These are phyloP conservation scores for Flueggea neowawraea DNA, from an alignment of 441 rosid genomes.

Conservation along the genomic window DNA sequence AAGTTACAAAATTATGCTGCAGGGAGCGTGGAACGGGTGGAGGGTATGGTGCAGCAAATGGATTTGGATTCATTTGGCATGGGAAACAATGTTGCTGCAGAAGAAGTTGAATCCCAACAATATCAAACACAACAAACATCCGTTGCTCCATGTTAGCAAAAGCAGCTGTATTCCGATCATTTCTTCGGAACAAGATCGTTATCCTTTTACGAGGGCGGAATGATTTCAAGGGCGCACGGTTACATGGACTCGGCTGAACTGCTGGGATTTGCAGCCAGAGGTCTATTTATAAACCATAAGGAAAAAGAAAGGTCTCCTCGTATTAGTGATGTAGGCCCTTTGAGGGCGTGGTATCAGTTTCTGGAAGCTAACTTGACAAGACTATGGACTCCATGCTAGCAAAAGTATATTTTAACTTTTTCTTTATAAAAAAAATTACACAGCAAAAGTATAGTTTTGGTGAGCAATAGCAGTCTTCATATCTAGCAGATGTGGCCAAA, in stretches of 20 bases:
- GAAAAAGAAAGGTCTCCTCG: conserved; percentile 10
- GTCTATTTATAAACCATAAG: conserved; percentile 36
- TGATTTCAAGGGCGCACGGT: conserved; percentile 44
- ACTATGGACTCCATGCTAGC: conserved; percentile 29
- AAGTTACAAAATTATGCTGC: conserved; percentile 12
- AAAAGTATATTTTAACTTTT: not conserved
- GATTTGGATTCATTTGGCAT: conserved; percentile 65
- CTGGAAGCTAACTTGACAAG: conserved; percentile 35
- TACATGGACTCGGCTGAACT: conserved; percentile 55
- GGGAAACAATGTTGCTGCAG: conserved; percentile 19
- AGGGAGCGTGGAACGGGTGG: conserved; percentile 29
- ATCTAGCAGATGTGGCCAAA: too few species aligned
- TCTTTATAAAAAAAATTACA: too few species aligned
- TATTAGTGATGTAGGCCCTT: conserved; percentile 25
- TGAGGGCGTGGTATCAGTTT: conserved; percentile 61
- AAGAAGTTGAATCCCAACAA: conserved; percentile 14
- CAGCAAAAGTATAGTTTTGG: too few species aligned
- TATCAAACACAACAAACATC: conserved; percentile 12
- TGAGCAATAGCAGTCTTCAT: too few species aligned
- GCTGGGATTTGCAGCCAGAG: conserved; percentile 80
- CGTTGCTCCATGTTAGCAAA: not conserved
- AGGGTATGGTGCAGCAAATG: conserved; percentile 37
- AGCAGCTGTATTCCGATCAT: conserved; percentile 14
- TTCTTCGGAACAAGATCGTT: conserved; percentile 20
- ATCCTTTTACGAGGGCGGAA: conserved; percentile 30